Evolutionary conservation across 768 basidiomycete species (phyloP).

Genomic region (Termitomyces eurrhizus): DNA sequence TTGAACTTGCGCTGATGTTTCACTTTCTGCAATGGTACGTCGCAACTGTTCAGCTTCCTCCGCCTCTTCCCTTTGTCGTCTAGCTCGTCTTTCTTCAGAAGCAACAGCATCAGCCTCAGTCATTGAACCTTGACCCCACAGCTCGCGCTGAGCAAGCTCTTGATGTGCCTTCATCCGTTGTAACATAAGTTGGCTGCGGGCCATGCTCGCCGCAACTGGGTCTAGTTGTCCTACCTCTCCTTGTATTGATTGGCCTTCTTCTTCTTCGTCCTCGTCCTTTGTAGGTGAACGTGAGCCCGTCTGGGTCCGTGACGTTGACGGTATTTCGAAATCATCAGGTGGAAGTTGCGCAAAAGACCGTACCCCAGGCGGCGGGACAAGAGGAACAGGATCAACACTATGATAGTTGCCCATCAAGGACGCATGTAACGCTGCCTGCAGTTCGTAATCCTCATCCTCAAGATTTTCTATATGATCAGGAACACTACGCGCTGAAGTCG

Average conservation of each 20-base stretch:
- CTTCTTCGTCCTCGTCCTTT: not conserved
- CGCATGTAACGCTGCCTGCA: slow-evolving; percentile 85
- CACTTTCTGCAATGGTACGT: slow-evolving; percentile 59
- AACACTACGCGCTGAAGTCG: slow-evolving; percentile 8
- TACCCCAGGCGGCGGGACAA: slow-evolving; percentile 22
- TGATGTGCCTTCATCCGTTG: slow-evolving; percentile 65
- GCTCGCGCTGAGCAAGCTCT: slow-evolving; percentile 59
- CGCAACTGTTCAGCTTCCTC: slow-evolving; percentile 59
- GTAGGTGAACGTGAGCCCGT: slow-evolving; percentile 17
- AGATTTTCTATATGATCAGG: slow-evolving; percentile 32
- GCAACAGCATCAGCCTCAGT: slow-evolving; percentile 25
- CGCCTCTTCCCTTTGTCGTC: slow-evolving; percentile 31
- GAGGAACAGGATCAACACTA: slow-evolving; percentile 10
- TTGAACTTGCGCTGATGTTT: slow-evolving; percentile 35
- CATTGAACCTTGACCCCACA: slow-evolving; percentile 38
- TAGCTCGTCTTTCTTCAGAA: slow-evolving; percentile 28
- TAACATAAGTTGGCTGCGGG: slow-evolving; percentile 55
- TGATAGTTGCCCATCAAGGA: slow-evolving; percentile 45
- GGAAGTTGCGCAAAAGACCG: slow-evolving; percentile 23
- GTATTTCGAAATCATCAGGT: not conserved
- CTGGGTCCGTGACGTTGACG: slow-evolving; percentile 15
- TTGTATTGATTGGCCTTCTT: not conserved
- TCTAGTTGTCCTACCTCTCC: slow-evolving; percentile 30
- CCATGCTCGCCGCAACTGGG: slow-evolving; percentile 65
- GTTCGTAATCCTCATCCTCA: slow-evolving; percentile 83